These are phyloP conservation scores for Pyrus communis DNA, from an alignment of 306 rosid genomes.

Conservation along the genomic window DNA sequence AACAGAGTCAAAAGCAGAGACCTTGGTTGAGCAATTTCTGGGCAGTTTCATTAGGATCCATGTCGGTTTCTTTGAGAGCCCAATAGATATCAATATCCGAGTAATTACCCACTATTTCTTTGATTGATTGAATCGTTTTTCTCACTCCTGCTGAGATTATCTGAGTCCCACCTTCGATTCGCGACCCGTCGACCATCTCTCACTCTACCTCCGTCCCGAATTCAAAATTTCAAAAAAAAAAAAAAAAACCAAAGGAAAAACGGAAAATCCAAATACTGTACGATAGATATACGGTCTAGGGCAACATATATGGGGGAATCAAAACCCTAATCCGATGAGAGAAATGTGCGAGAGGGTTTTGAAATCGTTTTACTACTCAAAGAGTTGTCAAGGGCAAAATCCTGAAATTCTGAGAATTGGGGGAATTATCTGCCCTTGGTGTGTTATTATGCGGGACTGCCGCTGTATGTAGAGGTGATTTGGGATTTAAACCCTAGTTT, in stretches of 20 bases:
- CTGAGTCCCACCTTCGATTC: conserved; percentile 67
- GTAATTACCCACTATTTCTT: conserved; percentile 77
- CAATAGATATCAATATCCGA: conserved; percentile 87
- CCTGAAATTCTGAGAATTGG: neutral
- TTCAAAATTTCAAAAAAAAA: neutral
- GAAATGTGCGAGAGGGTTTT: conserved; percentile 25
- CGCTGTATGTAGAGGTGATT: too few species aligned
- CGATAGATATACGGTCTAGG: neutral
- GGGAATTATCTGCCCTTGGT: neutral
- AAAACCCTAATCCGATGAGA: conserved; percentile 30
- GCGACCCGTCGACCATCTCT: conserved; percentile 60
- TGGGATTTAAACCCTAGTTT: too few species aligned
- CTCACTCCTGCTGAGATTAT: conserved; percentile 53
- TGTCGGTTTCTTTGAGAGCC: conserved; percentile 72
- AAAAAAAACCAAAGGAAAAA: neutral
- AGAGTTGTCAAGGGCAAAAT: neutral
- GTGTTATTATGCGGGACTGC: too few species aligned
- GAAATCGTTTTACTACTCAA: conserved; percentile 28
- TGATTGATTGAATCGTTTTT: conserved; percentile 81
- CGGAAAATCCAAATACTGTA: neutral
- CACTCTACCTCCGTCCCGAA: conserved; percentile 2
- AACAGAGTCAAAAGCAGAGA: conserved; percentile 5
- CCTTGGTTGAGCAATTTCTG: conserved; percentile 97
- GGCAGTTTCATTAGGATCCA: conserved; percentile 99
- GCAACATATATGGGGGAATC: conserved; percentile 14